Conservation (phyloP, 2,329 filamentous ascomycete species). For the Dichotomopilus funicola region DNA sequence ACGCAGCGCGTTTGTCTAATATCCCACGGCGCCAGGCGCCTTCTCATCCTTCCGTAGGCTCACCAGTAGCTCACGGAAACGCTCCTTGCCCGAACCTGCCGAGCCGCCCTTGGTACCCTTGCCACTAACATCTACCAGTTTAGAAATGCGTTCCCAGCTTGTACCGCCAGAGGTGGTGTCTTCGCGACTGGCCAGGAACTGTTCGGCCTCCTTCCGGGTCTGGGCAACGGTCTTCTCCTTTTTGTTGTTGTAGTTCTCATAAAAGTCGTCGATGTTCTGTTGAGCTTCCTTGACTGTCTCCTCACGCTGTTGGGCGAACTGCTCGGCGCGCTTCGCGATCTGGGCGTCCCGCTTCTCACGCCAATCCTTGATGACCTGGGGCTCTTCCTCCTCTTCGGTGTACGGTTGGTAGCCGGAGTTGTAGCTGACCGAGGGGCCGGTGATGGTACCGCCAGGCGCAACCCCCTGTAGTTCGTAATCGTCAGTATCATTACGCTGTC, state of each 20-base stretch:
- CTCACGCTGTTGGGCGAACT: conserved; percentile 73
- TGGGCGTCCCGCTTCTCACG: conserved; percentile 79
- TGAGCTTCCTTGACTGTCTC: conserved; percentile 85
- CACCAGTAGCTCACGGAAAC: conserved; percentile 84
- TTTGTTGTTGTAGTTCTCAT: conserved; percentile 98
- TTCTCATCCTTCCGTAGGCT: conserved; percentile 92
- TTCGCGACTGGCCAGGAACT: conserved; percentile 82
- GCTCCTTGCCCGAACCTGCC: conserved; percentile 86
- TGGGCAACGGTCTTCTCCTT: conserved; percentile 89
- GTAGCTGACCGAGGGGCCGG: conserved; percentile 59
- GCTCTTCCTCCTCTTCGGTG: conserved; percentile 67
- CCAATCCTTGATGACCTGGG: conserved; percentile 87
- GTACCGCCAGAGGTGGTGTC: conserved; percentile 92
- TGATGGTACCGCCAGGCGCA: conserved; percentile 73
- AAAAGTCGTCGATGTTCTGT: conserved; percentile 96
- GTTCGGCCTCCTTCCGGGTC: conserved; percentile 84
- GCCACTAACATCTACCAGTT: conserved; percentile 93
- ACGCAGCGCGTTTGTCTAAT: conserved; percentile 33
- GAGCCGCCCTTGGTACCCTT: conserved; percentile 85
- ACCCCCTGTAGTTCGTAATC: conserved; percentile 48
- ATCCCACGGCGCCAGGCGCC: conserved; percentile 59
- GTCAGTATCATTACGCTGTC: conserved; percentile 9
- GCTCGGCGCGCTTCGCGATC: conserved; percentile 76
- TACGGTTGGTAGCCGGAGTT: conserved; percentile 56
- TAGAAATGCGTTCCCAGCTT: conserved; percentile 97